Percentiles rank a stretch among this genome's conserved stretches.
These are phyloP conservation scores for Apiotrichum brassicae DNA, from an alignment of 1,284 basidiomycete species.

Conservation along the genomic window DNA sequence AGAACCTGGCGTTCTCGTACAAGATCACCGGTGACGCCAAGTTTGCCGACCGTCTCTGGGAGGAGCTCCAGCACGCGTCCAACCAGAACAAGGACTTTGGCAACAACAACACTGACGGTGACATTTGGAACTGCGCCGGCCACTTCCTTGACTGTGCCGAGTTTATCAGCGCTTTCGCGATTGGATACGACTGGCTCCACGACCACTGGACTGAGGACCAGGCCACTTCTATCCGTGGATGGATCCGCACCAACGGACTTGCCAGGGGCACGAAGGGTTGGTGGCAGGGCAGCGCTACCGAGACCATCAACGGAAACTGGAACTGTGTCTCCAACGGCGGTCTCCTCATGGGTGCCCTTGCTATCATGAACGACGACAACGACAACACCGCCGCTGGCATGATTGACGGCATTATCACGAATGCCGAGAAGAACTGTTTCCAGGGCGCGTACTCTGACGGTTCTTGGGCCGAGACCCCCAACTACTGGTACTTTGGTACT, in stretches of 20 bases:
- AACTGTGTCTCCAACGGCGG: slow-evolving; percentile 94
- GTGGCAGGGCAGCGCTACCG: slow-evolving; percentile 45
- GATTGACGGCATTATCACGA: slow-evolving; percentile 49
- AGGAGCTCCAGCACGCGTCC: slow-evolving; percentile 57
- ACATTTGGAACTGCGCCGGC: slow-evolving; percentile 66
- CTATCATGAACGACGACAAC: slow-evolving; percentile 78
- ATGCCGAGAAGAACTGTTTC: slow-evolving; percentile 64
- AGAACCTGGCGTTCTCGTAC: slow-evolving; percentile 88
- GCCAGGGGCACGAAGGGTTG: slow-evolving; percentile 55
- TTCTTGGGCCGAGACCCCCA: slow-evolving; percentile 90
- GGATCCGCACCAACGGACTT: slow-evolving; percentile 75
- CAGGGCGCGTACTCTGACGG: slow-evolving; percentile 62
- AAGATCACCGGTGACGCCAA: slow-evolving; percentile 80
- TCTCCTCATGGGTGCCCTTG: slow-evolving; percentile 79
- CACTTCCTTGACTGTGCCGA: slow-evolving; percentile 97
- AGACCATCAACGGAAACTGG: slow-evolving; percentile 71
- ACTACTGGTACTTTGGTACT: slow-evolving; percentile 95
- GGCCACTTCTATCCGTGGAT: slow-evolving; percentile 62
- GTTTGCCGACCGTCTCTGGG: slow-evolving; percentile 75
- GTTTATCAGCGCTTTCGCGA: slow-evolving; percentile 75
- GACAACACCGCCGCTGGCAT: slow-evolving; percentile 65
- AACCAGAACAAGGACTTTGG: slow-evolving; percentile 11
- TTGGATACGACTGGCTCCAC: slow-evolving; percentile 92
- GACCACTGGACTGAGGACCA: slow-evolving; percentile 73
- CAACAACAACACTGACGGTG: slow-evolving; percentile 57